Evolutionary conservation across 768 basidiomycete genomes (phyloP).

Genomic region (Cantharellus anzutake): DNA sequence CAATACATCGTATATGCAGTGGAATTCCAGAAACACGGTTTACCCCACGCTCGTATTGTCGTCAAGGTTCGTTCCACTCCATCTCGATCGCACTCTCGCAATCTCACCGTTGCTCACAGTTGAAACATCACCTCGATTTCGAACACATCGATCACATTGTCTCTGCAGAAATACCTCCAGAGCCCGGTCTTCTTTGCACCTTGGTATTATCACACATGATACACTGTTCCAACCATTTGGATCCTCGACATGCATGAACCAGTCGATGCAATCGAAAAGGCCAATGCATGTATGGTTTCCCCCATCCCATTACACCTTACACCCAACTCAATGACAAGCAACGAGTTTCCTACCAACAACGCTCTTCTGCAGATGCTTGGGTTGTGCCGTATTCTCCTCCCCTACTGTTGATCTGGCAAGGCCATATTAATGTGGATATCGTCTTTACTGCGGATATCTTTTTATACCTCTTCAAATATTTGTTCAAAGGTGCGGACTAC

Average conservation of each 20-base stretch:
- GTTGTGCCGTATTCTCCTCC: constrained; percentile 2
- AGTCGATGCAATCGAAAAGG: background rate
- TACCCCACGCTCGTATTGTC: constrained; percentile 26
- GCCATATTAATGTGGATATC: constrained; percentile 8
- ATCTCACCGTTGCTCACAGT: constrained; percentile 12
- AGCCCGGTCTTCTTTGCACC: constrained; percentile 5
- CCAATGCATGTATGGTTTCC: constrained; percentile 3
- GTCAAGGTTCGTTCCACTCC: background rate
- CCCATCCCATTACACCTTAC: constrained; percentile 8
- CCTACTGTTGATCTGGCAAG: constrained; percentile 5
- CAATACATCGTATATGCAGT: constrained; percentile 19
- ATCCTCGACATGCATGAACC: background rate
- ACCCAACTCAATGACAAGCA: constrained; percentile 17
- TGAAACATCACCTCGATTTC: constrained; percentile 11
- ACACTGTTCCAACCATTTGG: background rate
- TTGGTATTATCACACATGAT: background rate
- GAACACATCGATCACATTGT: constrained; percentile 18
- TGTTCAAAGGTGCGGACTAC: constrained; percentile 8
- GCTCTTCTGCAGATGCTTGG: background rate
- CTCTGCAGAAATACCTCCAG: constrained; percentile 19
- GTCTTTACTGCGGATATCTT: background rate
- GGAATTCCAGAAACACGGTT: constrained; percentile 26
- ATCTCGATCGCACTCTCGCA: constrained; percentile 4
- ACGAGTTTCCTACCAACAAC: constrained; percentile 8
- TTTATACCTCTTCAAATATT: constrained; percentile 10